These are phyloP conservation scores for Clarireedia monteithiana DNA, from an alignment of 2,329 filamentous ascomycete genomes.

Conservation along the genomic window DNA sequence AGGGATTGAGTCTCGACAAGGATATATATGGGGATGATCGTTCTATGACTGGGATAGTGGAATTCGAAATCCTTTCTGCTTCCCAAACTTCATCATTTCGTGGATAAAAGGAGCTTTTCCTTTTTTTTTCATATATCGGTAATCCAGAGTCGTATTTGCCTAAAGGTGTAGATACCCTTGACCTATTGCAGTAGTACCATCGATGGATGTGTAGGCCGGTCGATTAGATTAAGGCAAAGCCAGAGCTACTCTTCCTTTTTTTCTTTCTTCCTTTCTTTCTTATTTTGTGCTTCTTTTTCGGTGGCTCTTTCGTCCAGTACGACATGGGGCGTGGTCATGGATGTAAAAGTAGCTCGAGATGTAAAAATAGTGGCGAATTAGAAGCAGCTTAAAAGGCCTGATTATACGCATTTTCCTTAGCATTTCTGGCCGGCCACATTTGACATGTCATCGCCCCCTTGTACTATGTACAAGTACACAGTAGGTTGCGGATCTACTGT, in stretches of 20 bases:
- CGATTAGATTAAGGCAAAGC: neutral
- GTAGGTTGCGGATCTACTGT: neutral
- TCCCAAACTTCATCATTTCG: neutral
- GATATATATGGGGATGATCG: conserved; percentile 5
- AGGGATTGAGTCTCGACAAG: neutral
- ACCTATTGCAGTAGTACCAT: neutral
- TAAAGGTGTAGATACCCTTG: too few relatives aligned
- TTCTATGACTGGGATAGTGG: conserved; percentile 1
- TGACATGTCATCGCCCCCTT: conserved; percentile 1
- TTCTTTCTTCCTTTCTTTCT: too few relatives aligned
- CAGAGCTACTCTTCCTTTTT: neutral
- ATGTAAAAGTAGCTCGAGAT: neutral
- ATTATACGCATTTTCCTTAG: too few relatives aligned
- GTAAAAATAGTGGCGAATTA: conserved; percentile 8
- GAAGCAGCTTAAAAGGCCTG: neutral
- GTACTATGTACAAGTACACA: neutral
- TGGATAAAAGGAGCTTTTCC: neutral
- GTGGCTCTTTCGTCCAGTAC: too few relatives aligned
- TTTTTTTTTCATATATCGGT: neutral
- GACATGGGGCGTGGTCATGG: too few relatives aligned
- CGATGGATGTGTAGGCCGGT: conserved; percentile 1
- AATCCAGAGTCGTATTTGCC: neutral
- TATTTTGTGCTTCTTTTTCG: too few relatives aligned
- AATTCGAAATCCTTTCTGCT: conserved; percentile 2
- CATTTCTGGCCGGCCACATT: too few relatives aligned